A percentile compares a stretch with the other conserved stretches of the same genome.
Evolutionary conservation across 2,329 filamentous ascomycete genomes (phyloP).

Genomic region (Claviceps sp.): DNA sequence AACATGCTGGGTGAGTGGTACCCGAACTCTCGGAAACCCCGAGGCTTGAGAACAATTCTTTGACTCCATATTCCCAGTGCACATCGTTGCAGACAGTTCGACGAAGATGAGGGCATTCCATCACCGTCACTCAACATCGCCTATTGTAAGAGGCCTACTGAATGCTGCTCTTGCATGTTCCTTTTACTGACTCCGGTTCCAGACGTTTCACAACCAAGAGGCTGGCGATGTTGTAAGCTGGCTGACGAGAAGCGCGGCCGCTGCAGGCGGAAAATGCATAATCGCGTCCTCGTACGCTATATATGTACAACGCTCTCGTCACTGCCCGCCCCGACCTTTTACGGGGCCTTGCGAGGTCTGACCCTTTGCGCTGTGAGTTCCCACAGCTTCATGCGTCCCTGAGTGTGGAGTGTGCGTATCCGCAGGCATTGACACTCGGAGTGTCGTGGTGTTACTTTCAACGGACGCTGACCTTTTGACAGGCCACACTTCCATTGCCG

Average conservation of each 20-base stretch:
- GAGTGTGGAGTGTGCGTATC: background rate
- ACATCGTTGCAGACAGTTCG: slow-evolving; percentile 43
- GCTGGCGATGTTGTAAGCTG: slow-evolving; percentile 53
- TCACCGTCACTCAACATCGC: slow-evolving; percentile 43
- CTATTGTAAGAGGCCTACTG: slow-evolving; percentile 31
- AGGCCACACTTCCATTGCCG: slow-evolving; percentile 45
- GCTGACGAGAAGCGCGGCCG: slow-evolving; percentile 46
- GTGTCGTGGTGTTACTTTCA: background rate
- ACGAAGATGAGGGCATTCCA: slow-evolving; percentile 35
- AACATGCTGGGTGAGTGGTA: slow-evolving; percentile 45
- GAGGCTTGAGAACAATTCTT: slow-evolving; percentile 5
- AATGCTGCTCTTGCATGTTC: background rate
- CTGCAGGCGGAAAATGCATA: slow-evolving; percentile 49
- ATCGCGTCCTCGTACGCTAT: slow-evolving; percentile 52
- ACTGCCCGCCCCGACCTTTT: slow-evolving; percentile 51
- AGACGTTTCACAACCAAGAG: slow-evolving; percentile 60
- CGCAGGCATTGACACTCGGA: background rate
- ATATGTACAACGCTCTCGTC: slow-evolving; percentile 57
- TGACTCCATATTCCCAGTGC: slow-evolving; percentile 21
- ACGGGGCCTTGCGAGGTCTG: slow-evolving; percentile 42
- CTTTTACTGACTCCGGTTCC: background rate
- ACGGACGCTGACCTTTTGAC: background rate
- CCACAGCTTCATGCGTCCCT: background rate
- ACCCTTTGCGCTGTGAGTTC: slow-evolving; percentile 49
- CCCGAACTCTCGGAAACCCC: background rate